phyloP scores from a whole-genome alignment of 108 stramenopile genomes.

The Pseudonitzschia pungens region DNA sequence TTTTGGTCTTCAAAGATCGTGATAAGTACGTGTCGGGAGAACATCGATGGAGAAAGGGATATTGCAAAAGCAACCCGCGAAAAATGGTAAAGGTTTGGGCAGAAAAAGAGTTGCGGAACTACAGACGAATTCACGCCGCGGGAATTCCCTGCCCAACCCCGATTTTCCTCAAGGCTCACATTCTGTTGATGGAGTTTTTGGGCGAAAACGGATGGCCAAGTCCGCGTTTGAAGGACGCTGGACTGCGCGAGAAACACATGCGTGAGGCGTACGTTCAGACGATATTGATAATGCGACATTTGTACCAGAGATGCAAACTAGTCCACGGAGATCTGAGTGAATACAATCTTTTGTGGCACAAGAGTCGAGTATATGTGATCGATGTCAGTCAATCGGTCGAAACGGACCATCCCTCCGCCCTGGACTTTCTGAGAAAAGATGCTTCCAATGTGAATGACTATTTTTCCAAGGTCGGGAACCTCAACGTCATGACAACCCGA shows the following conservation, averaged over 20 bases:
- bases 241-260: conserved; percentile 59
- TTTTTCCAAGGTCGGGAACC: conserved; percentile 83
- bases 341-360: conserved; percentile 97
- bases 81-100: conserved; percentile 99
- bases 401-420: conserved; percentile 92
- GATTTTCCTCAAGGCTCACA: conserved; percentile 90
- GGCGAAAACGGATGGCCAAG: conserved; percentile 95
- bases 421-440: conserved; percentile 97
- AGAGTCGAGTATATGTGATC: conserved; percentile 90
- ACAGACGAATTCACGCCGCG: conserved; percentile 81
- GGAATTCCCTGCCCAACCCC: conserved; percentile 90
- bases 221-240: conserved; percentile 93
- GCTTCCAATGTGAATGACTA: conserved; percentile 95
- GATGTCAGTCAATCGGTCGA: conserved; percentile 98
- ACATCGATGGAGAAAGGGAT: conserved; percentile 97
- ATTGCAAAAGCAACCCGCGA: conserved; percentile 96
- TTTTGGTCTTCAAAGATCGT: conserved; percentile 98
- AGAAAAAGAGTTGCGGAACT: conserved; percentile 98
- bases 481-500: conserved; percentile 84
- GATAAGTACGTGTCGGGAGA: conserved; percentile 99
- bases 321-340: conserved; percentile 95
- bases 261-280: conserved; percentile 87
- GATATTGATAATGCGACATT: conserved; percentile 81
- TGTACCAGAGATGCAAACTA: conserved; percentile 88
- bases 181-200: conserved; percentile 98